Evolutionary conservation across 208 protist genomes (phyloP).

Genomic region (Blastocrithidia nonstop): DNA sequence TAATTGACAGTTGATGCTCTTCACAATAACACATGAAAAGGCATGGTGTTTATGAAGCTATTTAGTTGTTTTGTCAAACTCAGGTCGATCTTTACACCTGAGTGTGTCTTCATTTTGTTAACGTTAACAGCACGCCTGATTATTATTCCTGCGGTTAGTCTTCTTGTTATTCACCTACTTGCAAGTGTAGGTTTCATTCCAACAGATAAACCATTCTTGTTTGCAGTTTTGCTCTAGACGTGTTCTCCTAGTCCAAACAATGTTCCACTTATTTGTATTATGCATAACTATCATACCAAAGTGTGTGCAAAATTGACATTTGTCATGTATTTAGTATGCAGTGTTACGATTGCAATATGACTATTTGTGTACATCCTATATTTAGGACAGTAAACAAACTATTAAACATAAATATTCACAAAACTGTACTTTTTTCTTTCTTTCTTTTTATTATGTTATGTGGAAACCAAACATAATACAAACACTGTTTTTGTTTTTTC

Average conservation of each 20-base stretch:
- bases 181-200: constrained; percentile 20
- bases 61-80: too few species aligned
- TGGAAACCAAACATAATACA: too few species aligned
- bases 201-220: constrained; percentile 28
- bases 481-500: too few species aligned
- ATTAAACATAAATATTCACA: too few species aligned
- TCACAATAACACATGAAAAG: too few species aligned
- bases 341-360: constrained; percentile 39
- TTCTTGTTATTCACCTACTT: constrained; percentile 34
- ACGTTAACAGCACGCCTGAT: constrained; percentile 40
- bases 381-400: background rate
- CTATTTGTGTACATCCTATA: constrained; percentile 10
- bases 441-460: too few species aligned
- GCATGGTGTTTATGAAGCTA: too few species aligned
- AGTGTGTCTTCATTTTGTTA: too few species aligned
- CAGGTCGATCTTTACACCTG: too few species aligned
- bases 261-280: constrained; percentile 39
- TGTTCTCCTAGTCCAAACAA: constrained; percentile 49
- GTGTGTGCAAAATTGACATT: constrained; percentile 43
- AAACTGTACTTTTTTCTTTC: too few species aligned
- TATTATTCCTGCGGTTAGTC: constrained; percentile 29
- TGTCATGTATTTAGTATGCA: constrained; percentile 38
- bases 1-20: too few species aligned
- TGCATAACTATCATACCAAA: constrained; percentile 31
- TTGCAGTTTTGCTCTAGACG: constrained; percentile 41